Evolutionary conservation across 164 flowering plant genomes (phyloP).

Genomic region (Tinospora cordifolia): DNA sequence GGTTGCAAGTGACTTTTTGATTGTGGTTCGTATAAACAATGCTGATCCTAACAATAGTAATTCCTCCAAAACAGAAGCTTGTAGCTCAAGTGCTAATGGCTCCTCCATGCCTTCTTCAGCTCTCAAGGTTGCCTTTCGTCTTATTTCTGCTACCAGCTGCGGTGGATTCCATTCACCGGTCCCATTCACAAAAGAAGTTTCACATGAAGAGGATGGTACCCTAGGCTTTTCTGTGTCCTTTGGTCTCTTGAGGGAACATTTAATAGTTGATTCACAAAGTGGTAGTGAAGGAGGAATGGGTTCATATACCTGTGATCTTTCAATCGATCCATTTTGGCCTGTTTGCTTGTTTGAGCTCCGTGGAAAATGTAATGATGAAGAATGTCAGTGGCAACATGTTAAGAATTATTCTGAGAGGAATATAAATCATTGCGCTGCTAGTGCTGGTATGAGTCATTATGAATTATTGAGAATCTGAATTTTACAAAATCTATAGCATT

Average conservation of each 20-base stretch:
- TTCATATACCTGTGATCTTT: conserved; percentile 29
- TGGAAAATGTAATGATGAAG: conserved; percentile 82
- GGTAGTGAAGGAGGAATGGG: conserved; percentile 27
- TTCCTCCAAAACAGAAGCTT: conserved; percentile 17
- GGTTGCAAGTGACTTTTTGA: conserved; percentile 16
- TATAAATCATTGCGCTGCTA: conserved; percentile 16
- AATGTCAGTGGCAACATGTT: conserved; percentile 78
- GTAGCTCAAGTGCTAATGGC: conserved; percentile 10
- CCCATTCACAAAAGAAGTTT: background rate
- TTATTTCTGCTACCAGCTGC: conserved; percentile 17
- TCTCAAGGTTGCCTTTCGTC: conserved; percentile 36
- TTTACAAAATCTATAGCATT: background rate
- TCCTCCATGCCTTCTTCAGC: conserved; percentile 21
- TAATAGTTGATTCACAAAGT: conserved; percentile 10
- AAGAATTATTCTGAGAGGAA: conserved; percentile 32
- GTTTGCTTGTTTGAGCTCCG: conserved; percentile 91
- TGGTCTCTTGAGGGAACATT: conserved; percentile 6
- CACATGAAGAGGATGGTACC: conserved; percentile 18
- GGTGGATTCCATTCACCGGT: conserved; percentile 4
- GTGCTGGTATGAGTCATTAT: conserved; percentile 30
- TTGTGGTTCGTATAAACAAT: conserved; percentile 13
- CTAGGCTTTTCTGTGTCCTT: conserved; percentile 11
- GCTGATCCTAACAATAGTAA: conserved; percentile 19
- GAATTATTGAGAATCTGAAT: background rate
- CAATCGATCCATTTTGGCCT: conserved; percentile 76